A percentile compares a stretch with the other conserved stretches of the same genome.
Conservation (phyloP, 345 rosid species). For the Eucalyptus polyanthemos region DNA sequence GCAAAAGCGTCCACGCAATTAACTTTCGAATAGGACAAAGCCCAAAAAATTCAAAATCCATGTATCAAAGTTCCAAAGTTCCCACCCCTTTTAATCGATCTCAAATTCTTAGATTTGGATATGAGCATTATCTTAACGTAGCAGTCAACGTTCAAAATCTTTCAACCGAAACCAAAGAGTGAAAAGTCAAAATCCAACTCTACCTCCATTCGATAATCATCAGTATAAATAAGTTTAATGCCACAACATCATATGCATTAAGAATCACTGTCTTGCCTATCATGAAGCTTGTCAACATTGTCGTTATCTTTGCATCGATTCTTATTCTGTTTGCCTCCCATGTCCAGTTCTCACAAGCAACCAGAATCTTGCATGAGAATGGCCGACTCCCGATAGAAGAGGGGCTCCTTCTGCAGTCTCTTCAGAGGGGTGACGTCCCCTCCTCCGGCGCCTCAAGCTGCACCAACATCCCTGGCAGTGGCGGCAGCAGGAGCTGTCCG, state of each 20-base stretch:
- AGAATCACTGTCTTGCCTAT: neutral
- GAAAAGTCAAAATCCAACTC: neutral
- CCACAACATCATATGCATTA: neutral
- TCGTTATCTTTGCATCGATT: neutral
- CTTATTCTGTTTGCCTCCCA: neutral
- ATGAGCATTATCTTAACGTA: neutral
- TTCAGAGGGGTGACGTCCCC: slow-evolving; percentile 24
- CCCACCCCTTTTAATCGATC: neutral
- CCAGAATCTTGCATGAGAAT: slow-evolving; percentile 9
- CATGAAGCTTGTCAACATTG: neutral
- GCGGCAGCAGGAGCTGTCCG: slow-evolving; percentile 22
- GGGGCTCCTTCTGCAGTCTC: slow-evolving; percentile 19
- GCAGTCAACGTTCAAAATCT: slow-evolving; percentile 21
- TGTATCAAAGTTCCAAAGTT: neutral
- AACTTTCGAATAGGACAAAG: neutral
- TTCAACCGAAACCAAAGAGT: neutral
- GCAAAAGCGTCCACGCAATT: neutral
- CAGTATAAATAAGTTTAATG: neutral
- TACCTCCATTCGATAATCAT: neutral
- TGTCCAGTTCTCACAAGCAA: neutral
- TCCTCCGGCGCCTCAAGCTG: slow-evolving; percentile 39
- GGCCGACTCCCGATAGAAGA: neutral
- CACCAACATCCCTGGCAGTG: slow-evolving; percentile 36
- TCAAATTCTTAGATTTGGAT: neutral
- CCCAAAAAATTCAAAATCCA: neutral